Base-by-base conservation (phyloP, 2,329 filamentous ascomycete genomes). In the Aureobasidium subglaciale region DNA sequence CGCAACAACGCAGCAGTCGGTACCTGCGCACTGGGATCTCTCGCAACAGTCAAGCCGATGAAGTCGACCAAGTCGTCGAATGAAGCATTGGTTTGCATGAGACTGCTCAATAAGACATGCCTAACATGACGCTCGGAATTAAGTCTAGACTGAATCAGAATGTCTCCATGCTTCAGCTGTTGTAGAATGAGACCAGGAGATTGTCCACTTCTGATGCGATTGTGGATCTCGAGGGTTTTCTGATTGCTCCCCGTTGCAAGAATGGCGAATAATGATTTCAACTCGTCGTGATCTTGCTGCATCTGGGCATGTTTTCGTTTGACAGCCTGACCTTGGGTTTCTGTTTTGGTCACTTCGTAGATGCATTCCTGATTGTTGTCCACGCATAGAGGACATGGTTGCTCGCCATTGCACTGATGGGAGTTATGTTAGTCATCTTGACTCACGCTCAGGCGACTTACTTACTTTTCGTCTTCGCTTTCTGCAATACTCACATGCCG, bases 291-390 rank as follows among this genome's bases (percentile, higher is more conserved):
- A 6, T 53, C 56, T 16, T 58, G 35, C 30, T 54, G 25, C 25
- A 60, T 32, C 25, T 61, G 52, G 15, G 56, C 58, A 18, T 50
- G 53, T 24, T 60, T 60, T 5, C 59, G 49, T 54, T 61, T 61
- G 22, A 45, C 18, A 18, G 58, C 58, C 34, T 59, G 54, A 18
- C 30, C 35, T 8, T 30, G 38, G 20, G 58, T 59, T 42, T 61
- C 56, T 22, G 55, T 52, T 15, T 50, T 50, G 9, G 34, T 30
- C 3, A 38, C 20, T 5, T 59, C 58, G 24, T 57, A 61, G 4
- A 56, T 41, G 22, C 59, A 61, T 8, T 25, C 16, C 6, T 52
- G 32, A 24, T 38, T 11, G 15, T 50, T 41, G 7, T 41, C 38
- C 25, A 41, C 15, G 5, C 49, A 53, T 3, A 38, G 30, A 9